Evolutionary conservation across 2,329 filamentous ascomycete species (phyloP).

Genomic region (Xylaria arbuscula): DNA sequence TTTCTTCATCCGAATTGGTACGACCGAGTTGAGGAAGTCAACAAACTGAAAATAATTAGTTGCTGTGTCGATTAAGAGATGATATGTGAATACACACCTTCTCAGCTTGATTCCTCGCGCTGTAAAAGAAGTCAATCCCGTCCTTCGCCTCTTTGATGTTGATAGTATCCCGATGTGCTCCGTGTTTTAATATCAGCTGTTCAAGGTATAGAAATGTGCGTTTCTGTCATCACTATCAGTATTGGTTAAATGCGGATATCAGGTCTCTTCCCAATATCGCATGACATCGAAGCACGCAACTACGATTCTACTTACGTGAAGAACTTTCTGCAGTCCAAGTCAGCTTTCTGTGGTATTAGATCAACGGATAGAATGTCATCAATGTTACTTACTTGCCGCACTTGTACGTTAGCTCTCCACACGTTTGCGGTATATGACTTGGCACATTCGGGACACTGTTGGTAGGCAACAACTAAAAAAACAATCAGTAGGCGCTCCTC

Average conservation of each 20-base stretch:
- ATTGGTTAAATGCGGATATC: neutral
- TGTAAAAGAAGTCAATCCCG: conserved; percentile 95
- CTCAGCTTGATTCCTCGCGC: conserved; percentile 88
- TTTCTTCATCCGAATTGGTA: conserved; percentile 82
- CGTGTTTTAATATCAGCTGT: conserved; percentile 94
- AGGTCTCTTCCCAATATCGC: neutral
- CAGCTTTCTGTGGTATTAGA: conserved; percentile 5
- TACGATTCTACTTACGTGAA: conserved; percentile 63
- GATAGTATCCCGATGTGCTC: conserved; percentile 90
- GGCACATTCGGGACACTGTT: conserved; percentile 93
- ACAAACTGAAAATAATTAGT: conserved; percentile 65
- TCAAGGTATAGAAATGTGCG: conserved; percentile 78
- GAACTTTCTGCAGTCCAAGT: conserved; percentile 71
- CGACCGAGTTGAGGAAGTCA: conserved; percentile 86
- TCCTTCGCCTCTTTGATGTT: conserved; percentile 98
- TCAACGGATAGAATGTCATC: neutral
- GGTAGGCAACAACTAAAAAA: conserved; percentile 75
- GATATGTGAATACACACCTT: conserved; percentile 54
- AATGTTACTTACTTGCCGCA: conserved; percentile 71
- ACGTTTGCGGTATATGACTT: conserved; percentile 98
- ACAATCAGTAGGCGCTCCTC: conserved; percentile 5
- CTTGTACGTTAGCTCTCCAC: conserved; percentile 93
- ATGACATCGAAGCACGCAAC: neutral
- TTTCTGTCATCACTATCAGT: conserved; percentile 62
- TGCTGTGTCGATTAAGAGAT: neutral